Evolutionary conservation across 345 rosid species (phyloP).

Genomic region (Odontarrhena argentea): DNA sequence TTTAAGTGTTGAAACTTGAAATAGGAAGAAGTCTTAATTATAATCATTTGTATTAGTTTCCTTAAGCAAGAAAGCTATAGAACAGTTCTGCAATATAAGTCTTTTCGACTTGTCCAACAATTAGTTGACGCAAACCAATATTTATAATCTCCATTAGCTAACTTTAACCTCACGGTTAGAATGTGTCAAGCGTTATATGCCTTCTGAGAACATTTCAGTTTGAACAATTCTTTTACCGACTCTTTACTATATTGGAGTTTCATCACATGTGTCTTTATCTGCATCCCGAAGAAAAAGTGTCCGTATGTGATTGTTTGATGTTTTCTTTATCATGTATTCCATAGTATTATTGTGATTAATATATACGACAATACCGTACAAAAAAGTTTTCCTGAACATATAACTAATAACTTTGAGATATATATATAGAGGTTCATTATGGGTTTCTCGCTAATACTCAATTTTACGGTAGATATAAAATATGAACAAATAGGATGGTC

Average conservation of each 20-base stretch:
- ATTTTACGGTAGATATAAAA: neutral
- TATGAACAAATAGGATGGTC: neutral
- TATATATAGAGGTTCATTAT: neutral
- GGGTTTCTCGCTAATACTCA: neutral
- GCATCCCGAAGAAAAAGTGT: conserved; percentile 2
- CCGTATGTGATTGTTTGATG: neutral
- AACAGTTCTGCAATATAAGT: conserved; percentile 20
- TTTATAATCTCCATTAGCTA: neutral
- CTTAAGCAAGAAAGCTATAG: conserved; percentile 10
- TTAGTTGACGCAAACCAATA: neutral
- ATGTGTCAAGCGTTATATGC: conserved; percentile 2
- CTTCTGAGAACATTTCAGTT: conserved; percentile 8
- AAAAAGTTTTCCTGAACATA: neutral
- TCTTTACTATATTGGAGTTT: conserved; percentile 13
- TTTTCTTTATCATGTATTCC: neutral
- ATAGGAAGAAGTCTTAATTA: conserved; percentile 2
- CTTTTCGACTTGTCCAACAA: conserved; percentile 28
- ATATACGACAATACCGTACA: neutral
- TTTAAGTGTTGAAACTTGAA: neutral
- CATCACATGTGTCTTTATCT: conserved; percentile 17
- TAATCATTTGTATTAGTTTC: neutral
- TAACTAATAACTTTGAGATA: neutral
- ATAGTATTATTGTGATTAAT: neutral
- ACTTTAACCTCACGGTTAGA: conserved; percentile 4
- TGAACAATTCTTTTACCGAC: conserved; percentile 20